Percentiles rank a stretch among this genome's conserved stretches.
phyloP scores from a whole-genome alignment of 2,329 filamentous ascomycete genomes.

The Emmonsia crescens region DNA sequence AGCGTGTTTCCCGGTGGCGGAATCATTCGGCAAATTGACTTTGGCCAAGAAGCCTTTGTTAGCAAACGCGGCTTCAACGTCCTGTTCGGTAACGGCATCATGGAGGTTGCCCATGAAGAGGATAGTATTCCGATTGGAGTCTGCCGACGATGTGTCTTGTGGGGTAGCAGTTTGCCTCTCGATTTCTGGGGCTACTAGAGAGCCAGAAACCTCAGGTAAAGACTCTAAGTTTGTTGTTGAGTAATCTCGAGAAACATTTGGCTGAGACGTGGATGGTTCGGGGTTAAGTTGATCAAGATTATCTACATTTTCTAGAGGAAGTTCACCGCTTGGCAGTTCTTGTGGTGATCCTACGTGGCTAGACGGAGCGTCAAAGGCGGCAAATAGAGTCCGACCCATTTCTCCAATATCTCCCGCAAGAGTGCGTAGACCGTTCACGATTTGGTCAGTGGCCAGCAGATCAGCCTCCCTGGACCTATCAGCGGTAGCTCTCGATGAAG shows the following conservation, averaged over 20 bases:
- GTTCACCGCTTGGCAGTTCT: not conserved
- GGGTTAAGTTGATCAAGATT: not conserved
- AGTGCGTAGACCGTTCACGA: constrained; percentile 28
- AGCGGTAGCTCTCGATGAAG: constrained; percentile 25
- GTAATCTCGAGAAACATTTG: not conserved
- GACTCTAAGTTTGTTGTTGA: not conserved
- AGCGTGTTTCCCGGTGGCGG: constrained; percentile 24
- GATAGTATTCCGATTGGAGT: constrained; percentile 10
- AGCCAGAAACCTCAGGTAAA: not conserved
- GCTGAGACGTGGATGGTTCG: not conserved
- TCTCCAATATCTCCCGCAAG: constrained; percentile 34
- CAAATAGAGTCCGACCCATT: constrained; percentile 28
- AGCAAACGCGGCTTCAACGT: constrained; percentile 27
- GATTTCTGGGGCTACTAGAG: not conserved
- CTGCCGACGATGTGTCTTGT: not conserved
- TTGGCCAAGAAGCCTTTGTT: constrained; percentile 27
- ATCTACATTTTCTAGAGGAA: not conserved
- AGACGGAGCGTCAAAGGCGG: constrained; percentile 24
- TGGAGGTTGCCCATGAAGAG: constrained; percentile 34
- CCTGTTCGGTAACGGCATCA: constrained; percentile 26
- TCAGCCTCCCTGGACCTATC: constrained; percentile 28
- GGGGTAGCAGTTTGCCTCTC: not conserved
- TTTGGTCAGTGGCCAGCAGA: constrained; percentile 25
- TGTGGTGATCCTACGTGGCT: not conserved
- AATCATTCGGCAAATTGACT: constrained; percentile 26